phyloP scores from a whole-genome alignment of 2,329 filamentous ascomycete species.

The Lomentospora prolificans region DNA sequence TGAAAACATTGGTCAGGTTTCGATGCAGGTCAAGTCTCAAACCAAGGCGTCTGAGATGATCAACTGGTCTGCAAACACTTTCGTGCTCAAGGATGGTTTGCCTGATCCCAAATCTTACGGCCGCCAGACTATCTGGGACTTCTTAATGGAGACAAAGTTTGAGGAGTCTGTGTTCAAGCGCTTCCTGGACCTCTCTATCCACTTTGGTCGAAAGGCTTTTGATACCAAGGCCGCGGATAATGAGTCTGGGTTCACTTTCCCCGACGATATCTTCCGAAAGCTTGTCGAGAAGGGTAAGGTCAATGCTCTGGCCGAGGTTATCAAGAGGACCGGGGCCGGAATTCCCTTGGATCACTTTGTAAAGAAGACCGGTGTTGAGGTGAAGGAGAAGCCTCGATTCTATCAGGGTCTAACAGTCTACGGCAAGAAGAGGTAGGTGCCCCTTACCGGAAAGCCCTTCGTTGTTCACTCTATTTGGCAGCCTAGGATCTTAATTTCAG shows the following conservation, averaged over 20 bases:
- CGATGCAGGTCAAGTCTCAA: slow-evolving; percentile 57
- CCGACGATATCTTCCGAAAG: slow-evolving; percentile 27
- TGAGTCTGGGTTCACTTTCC: slow-evolving; percentile 28
- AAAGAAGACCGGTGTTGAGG: slow-evolving; percentile 52
- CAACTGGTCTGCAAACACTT: slow-evolving; percentile 24
- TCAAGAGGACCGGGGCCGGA: slow-evolving; percentile 56
- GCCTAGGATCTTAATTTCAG: no score
- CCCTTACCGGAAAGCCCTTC: no score
- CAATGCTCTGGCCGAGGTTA: slow-evolving; percentile 51
- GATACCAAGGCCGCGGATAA: slow-evolving; percentile 21
- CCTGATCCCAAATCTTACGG: slow-evolving; percentile 14
- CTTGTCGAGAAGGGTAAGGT: slow-evolving; percentile 40
- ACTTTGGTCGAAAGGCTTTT: slow-evolving; percentile 30
- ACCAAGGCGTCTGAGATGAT: slow-evolving; percentile 46
- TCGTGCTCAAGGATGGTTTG: slow-evolving; percentile 21
- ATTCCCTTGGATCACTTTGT: slow-evolving; percentile 60
- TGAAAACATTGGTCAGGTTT: slow-evolving; percentile 61
- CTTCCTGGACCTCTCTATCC: slow-evolving; percentile 43
- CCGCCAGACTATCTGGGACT: slow-evolving; percentile 25
- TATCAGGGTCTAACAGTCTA: slow-evolving; percentile 72
- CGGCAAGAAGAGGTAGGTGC: slow-evolving; percentile 52
- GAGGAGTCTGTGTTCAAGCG: slow-evolving; percentile 44
- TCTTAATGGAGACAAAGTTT: slow-evolving; percentile 37
- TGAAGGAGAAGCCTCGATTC: slow-evolving; percentile 55
- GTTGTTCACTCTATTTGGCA: no score